Conservation (phyloP, 1,139 yeast species). For the Debaryomyces fabryi region DNA sequence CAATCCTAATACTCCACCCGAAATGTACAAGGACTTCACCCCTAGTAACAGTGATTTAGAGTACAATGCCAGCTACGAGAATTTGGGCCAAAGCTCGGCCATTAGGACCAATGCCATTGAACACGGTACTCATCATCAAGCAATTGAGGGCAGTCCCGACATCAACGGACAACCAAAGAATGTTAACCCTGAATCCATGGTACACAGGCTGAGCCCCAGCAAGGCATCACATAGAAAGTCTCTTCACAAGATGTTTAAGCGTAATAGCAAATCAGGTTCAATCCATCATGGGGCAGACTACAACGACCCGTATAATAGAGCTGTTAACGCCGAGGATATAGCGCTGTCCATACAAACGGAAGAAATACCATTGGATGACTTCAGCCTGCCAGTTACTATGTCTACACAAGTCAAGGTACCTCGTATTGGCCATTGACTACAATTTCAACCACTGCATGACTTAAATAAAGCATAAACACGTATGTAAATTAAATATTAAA, state of each 20-base stretch:
- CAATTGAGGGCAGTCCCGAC: constrained; percentile 9
- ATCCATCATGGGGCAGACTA: constrained; percentile 34
- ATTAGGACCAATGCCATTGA: not conserved
- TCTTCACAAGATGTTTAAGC: constrained; percentile 29
- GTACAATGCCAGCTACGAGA: constrained; percentile 9
- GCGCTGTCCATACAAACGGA: constrained; percentile 38
- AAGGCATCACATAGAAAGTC: constrained; percentile 23
- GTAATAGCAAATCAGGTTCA: constrained; percentile 28
- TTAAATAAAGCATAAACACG: not conserved
- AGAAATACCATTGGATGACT: constrained; percentile 54
- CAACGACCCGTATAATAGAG: constrained; percentile 31
- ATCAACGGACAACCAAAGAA: constrained; percentile 10
- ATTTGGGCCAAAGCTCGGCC: constrained; percentile 13
- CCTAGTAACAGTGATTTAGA: constrained; percentile 19
- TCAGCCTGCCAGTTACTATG: constrained; percentile 32
- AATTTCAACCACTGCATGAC: not conserved
- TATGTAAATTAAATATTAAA: not conserved
- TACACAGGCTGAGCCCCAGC: constrained; percentile 9
- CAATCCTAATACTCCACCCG: constrained; percentile 2
- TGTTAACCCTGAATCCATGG: constrained; percentile 14
- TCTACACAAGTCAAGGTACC: constrained; percentile 22
- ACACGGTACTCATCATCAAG: constrained; percentile 16
- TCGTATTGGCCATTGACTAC: not conserved
- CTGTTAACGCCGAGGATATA: constrained; percentile 15
- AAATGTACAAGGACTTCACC: constrained; percentile 3